Conservation (phyloP, 2,329 filamentous ascomycete species). For the Aspergillus aculeatinus region DNA sequence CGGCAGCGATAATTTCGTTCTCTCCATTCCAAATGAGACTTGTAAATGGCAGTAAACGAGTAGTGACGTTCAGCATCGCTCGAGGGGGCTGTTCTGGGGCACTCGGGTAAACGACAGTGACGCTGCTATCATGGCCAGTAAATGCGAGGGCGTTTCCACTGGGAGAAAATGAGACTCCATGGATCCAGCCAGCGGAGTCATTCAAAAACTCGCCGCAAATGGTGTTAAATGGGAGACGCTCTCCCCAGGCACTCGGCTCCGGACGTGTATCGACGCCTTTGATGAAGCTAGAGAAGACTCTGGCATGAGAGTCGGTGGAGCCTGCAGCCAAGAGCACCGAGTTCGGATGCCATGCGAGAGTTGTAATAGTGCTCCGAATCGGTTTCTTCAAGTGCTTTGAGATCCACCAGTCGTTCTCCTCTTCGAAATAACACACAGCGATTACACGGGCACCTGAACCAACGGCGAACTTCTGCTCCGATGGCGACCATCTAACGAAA, state of each 20-base stretch:
- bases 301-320: conserved; percentile 93
- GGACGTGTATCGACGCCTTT: conserved; percentile 89
- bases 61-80: conserved; percentile 86
- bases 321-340: conserved; percentile 91
- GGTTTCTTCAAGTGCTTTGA: conserved; percentile 99
- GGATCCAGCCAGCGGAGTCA: conserved; percentile 94
- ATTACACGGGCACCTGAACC: conserved; percentile 94
- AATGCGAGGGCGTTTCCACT: conserved; percentile 92
- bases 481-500: conserved; percentile 95
- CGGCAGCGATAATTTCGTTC: conserved; percentile 89
- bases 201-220: conserved; percentile 96
- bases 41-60: conserved; percentile 87
- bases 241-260: conserved; percentile 86
- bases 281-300: conserved; percentile 93
- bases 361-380: conserved; percentile 94
- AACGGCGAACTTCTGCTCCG: conserved; percentile 95
- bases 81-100: conserved; percentile 85
- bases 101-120: conserved; percentile 93
- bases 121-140: conserved; percentile 89
- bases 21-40: conserved; percentile 91
- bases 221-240: conserved; percentile 94
- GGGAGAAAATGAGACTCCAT: conserved; percentile 89
- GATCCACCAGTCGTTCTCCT: conserved; percentile 99
- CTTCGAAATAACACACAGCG: conserved; percentile 96
- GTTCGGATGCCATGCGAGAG: conserved; percentile 95